Evolutionary conservation across 2,329 filamentous ascomycete genomes (phyloP).

Genomic region (Xylariaceae sp.): DNA sequence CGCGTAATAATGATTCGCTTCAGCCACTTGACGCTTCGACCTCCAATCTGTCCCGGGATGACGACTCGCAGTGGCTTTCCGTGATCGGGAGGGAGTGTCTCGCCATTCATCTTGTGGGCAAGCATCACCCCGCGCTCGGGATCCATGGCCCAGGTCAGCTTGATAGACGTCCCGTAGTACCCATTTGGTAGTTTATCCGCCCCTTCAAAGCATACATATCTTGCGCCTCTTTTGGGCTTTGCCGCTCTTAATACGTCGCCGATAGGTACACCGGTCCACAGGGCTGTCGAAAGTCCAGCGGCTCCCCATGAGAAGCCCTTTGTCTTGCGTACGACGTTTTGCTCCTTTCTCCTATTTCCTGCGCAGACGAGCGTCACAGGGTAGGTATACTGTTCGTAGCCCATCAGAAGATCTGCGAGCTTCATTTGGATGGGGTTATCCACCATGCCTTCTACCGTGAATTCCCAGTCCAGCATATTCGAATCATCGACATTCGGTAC

Average conservation of each 20-base stretch:
- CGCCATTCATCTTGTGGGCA: constrained; percentile 87
- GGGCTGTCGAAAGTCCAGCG: constrained; percentile 78
- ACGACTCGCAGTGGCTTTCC: constrained; percentile 79
- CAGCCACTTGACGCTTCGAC: constrained; percentile 90
- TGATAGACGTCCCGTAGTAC: constrained; percentile 82
- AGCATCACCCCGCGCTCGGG: constrained; percentile 79
- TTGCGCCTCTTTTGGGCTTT: constrained; percentile 64
- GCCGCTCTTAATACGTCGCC: constrained; percentile 66
- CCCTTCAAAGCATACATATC: constrained; percentile 87
- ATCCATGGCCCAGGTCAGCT: constrained; percentile 85
- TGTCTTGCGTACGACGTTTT: constrained; percentile 84
- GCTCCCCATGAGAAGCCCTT: constrained; percentile 95
- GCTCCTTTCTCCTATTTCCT: constrained; percentile 87
- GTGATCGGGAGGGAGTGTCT: constrained; percentile 74
- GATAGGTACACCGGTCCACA: constrained; percentile 82
- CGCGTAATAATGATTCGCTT: constrained; percentile 75
- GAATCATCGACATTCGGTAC: constrained; percentile 73
- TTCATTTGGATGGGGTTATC: constrained; percentile 69
- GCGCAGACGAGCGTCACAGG: constrained; percentile 89
- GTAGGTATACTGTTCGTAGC: constrained; percentile 78
- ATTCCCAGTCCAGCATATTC: constrained; percentile 74
- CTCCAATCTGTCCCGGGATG: constrained; percentile 88
- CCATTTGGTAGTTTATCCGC: constrained; percentile 86
- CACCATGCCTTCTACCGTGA: constrained; percentile 80
- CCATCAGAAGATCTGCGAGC: constrained; percentile 65